These are phyloP conservation scores for Capsicum chinense DNA, from an alignment of 257 asterid species.

Conservation along the genomic window DNA sequence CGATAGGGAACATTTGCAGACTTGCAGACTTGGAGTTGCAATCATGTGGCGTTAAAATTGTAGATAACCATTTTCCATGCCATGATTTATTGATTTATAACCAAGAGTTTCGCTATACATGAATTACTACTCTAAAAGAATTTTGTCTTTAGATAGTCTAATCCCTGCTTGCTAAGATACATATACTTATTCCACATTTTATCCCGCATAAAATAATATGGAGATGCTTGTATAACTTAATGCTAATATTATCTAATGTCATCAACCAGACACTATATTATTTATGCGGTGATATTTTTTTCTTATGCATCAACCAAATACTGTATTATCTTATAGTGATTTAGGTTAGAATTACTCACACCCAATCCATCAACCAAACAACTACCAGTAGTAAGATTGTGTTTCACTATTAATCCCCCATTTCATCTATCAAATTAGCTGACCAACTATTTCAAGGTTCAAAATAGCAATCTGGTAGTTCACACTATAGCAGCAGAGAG, in stretches of 20 bases:
- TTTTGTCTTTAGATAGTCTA: background rate
- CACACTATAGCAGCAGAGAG: constrained; percentile 2
- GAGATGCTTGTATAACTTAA: background rate
- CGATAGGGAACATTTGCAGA: background rate
- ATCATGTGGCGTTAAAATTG: background rate
- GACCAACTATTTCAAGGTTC: constrained; percentile 13
- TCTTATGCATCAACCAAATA: background rate
- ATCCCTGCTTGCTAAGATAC: background rate
- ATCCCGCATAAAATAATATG: background rate
- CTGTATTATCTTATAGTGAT: background rate
- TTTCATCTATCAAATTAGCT: constrained; percentile 10
- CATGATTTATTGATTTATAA: background rate
- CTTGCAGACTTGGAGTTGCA: background rate
- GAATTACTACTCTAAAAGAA: background rate
- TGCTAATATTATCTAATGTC: background rate
- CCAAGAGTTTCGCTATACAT: background rate
- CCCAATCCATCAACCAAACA: background rate
- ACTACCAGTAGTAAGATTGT: background rate
- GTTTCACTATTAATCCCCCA: background rate
- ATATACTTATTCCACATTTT: background rate
- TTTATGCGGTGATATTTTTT: background rate
- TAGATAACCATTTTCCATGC: background rate
- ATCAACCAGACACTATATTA: background rate
- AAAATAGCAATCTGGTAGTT: background rate
- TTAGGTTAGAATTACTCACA: background rate